A percentile compares a stretch with the other conserved stretches of the same genome.
These are phyloP conservation scores for Mortierella hygrophila DNA, from an alignment of 192 early-diverging fungal species.

Conservation along the genomic window DNA sequence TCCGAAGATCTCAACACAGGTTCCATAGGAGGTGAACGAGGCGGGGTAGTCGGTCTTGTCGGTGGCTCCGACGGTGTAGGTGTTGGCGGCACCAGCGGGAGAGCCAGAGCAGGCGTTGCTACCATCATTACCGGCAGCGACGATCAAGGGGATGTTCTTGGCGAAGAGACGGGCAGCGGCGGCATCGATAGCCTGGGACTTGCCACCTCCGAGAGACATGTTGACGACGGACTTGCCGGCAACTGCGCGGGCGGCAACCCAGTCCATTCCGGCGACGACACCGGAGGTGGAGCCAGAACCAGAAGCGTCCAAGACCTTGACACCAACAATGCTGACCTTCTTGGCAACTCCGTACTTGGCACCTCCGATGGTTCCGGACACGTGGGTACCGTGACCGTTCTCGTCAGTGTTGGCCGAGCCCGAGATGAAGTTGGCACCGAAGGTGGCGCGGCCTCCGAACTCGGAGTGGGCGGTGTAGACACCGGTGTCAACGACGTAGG, in stretches of 20 bases:
- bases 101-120: constrained; percentile 67
- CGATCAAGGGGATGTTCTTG: constrained; percentile 65
- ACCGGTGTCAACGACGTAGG: constrained; percentile 68
- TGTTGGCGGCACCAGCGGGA: constrained; percentile 60
- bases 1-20: constrained; percentile 72
- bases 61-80: constrained; percentile 62
- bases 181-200: constrained; percentile 57
- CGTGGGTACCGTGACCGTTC: constrained; percentile 69
- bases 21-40: constrained; percentile 63
- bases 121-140: constrained; percentile 72
- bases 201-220: constrained; percentile 62
- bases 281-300: constrained; percentile 58
- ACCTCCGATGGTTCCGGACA: constrained; percentile 63
- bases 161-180: constrained; percentile 60
- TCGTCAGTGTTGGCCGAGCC: constrained; percentile 53
- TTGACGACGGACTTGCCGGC: constrained; percentile 33
- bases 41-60: constrained; percentile 56
- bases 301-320: constrained; percentile 63
- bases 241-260: constrained; percentile 30
- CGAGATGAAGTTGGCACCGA: constrained; percentile 56
- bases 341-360: constrained; percentile 81
- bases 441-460: constrained; percentile 64
- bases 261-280: constrained; percentile 53
- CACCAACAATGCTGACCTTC: constrained; percentile 73
- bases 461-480: constrained; percentile 57